Conservation (phyloP, 2,329 filamentous ascomycete genomes). For the Incumbomyces delicatus region DNA sequence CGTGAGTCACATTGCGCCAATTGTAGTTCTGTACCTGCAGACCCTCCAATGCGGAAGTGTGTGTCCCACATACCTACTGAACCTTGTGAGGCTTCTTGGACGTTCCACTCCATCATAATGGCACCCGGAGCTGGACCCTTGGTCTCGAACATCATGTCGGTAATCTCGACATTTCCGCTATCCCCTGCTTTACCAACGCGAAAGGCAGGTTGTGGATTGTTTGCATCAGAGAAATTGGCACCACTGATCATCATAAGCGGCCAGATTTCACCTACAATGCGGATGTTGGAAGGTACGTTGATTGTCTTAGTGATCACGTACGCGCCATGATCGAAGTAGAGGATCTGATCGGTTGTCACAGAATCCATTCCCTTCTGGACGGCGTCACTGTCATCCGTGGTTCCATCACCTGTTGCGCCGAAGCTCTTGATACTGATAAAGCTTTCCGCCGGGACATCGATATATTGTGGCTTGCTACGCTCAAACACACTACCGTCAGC, state of each 20-base stretch:
- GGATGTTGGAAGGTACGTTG: slow-evolving; percentile 60
- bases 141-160: slow-evolving; percentile 77
- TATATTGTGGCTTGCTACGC: slow-evolving; percentile 83
- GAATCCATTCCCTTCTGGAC: slow-evolving; percentile 70
- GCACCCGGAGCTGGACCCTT: slow-evolving; percentile 75
- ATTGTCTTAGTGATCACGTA: slow-evolving; percentile 54
- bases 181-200: slow-evolving; percentile 72
- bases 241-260: slow-evolving; percentile 79
- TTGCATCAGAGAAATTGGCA: slow-evolving; percentile 59
- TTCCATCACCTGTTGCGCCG: slow-evolving; percentile 80
- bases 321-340: slow-evolving; percentile 56
- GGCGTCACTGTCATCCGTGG: slow-evolving; percentile 74
- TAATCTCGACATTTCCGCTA: slow-evolving; percentile 72
- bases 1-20: slow-evolving; percentile 71
- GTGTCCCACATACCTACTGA: slow-evolving; percentile 83
- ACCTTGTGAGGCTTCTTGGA: slow-evolving; percentile 57
- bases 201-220: slow-evolving; percentile 73
- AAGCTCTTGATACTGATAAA: slow-evolving; percentile 76
- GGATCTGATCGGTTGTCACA: slow-evolving; percentile 49
- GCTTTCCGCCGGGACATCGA: slow-evolving; percentile 51
- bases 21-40: slow-evolving; percentile 73
- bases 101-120: slow-evolving; percentile 86
- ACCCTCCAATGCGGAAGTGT: slow-evolving; percentile 88
- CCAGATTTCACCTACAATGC: slow-evolving; percentile 87
- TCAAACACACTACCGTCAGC: slow-evolving; percentile 62